Evolutionary conservation across 2,329 filamentous ascomycete species (phyloP), one percentile per base, ranked within the genome.

Genomic region (Neofusicoccum umdonicola): DNA sequence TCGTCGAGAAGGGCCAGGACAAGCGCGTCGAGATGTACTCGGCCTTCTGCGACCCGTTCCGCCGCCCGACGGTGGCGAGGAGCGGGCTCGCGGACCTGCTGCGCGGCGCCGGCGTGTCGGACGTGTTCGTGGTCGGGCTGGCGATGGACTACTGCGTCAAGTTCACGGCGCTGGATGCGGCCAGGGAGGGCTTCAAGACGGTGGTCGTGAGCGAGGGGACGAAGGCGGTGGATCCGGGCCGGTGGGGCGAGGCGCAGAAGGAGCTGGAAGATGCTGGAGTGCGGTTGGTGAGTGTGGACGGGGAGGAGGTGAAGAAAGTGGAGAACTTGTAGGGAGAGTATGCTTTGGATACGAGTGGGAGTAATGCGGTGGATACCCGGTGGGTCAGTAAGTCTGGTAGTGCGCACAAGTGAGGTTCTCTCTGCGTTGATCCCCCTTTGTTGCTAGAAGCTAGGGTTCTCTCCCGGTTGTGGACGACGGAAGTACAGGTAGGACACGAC

Each of bases 121-220:
- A 96, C 75, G 91, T 97, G 5, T 97, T 89, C 75, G 86, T 95
- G 22, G 92, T 92, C 1, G 95, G 95, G 0, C 74, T 99, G 63
- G 94, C 95, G 3, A 88, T 87, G 17, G 95, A 98, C 77, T 97
- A 91, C 76, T 99, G 95, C 75, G 93, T 98, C 63, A 89, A 87
- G 74, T 85, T 80, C 67, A 96, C 93, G 15, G 94, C 93, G 0
- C 78, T 92, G 58, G 91, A 97, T 81, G 89, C 93, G 0, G 83
- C 79, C 2, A 85, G 84, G 68, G 88, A 90, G 70, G 94, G 93
- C 0, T 97, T 95, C 73, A 81, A 77, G 69, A 90, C 90, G 3
- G 91, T 84, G 76, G 84, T 98, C 27, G 81, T 98, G 3, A 86
- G 89, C 70, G 92, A 98, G 71, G 93, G 84, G 8, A 93, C 90